Percentiles rank a stretch among this genome's conserved stretches.
Evolutionary conservation across 73 alveolate genomes (phyloP).

Genomic region (Stentor coeruleus): DNA sequence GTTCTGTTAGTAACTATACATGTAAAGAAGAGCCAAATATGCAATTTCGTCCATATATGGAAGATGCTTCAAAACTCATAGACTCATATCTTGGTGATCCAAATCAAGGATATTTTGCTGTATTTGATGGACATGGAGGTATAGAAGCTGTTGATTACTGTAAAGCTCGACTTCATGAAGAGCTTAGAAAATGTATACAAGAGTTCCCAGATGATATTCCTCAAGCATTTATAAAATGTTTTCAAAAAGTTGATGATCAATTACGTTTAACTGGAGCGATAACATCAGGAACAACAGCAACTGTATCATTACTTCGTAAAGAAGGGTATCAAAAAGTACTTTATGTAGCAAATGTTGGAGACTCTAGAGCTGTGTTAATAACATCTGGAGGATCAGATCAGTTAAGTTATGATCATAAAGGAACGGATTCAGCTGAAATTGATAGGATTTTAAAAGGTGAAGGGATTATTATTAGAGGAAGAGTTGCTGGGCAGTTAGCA

Average conservation of each 20-base stretch:
- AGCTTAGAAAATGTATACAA: slow-evolving; percentile 27
- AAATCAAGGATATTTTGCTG: slow-evolving; percentile 48
- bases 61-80: slow-evolving; percentile 37
- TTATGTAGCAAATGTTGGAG: slow-evolving; percentile 59
- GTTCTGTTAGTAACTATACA: too few relatives aligned
- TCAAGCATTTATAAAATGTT: too few relatives aligned
- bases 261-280: too few relatives aligned
- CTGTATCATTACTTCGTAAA: slow-evolving; percentile 33
- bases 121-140: slow-evolving; percentile 88
- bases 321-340: slow-evolving; percentile 16
- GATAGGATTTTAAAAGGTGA: slow-evolving; percentile 38
- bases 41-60: slow-evolving; percentile 46
- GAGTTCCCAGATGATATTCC: too few relatives aligned
- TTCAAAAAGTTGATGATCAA: too few relatives aligned
- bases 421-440: slow-evolving; percentile 38
- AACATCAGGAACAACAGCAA: slow-evolving; percentile 55
- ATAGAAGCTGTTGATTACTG: slow-evolving; percentile 51
- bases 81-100: slow-evolving; percentile 32
- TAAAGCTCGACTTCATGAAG: slow-evolving; percentile 39
- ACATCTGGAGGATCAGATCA: not conserved
- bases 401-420: slow-evolving; percentile 43
- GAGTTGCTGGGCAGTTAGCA: slow-evolving; percentile 46
- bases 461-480: slow-evolving; percentile 27
- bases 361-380: slow-evolving; percentile 41
- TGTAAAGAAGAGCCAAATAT: slow-evolving; percentile 37